phyloP scores from a whole-genome alignment of 176 grass and related monocot genomes.

The Rhipidocladum racemiflorum region DNA sequence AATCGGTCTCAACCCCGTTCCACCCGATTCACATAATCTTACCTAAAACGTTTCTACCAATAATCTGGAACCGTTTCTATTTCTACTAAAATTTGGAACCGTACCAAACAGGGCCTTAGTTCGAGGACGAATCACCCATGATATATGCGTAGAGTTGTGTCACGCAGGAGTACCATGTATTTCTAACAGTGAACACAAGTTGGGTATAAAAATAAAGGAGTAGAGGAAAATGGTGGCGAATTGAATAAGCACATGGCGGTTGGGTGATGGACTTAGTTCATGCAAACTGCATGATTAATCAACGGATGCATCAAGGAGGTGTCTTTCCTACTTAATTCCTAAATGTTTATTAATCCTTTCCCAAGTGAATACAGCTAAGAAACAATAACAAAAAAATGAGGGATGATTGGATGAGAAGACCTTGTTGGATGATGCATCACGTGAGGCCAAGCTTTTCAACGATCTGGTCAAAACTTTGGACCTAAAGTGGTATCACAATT shows the following conservation, averaged over 20 bases:
- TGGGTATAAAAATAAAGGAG: not conserved
- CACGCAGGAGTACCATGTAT: not conserved
- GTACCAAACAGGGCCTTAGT: no score
- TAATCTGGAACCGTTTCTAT: no score
- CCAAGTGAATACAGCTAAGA: conserved; percentile 38
- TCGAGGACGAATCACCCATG: not conserved
- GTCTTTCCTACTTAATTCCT: conserved; percentile 54
- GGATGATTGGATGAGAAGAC: conserved; percentile 24
- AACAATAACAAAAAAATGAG: not conserved
- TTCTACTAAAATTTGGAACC: no score
- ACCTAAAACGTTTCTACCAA: no score
- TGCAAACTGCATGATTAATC: conserved; percentile 44
- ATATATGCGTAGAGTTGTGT: not conserved
- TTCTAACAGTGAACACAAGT: conserved; percentile 7
- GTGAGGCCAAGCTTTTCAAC: conserved; percentile 53
- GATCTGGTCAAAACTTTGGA: conserved; percentile 56
- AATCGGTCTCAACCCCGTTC: no score
- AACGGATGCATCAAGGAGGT: conserved; percentile 44
- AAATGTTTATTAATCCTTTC: conserved; percentile 5
- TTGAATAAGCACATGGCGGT: conserved; percentile 33
- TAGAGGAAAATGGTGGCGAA: conserved; percentile 3
- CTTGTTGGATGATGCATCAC: conserved; percentile 31
- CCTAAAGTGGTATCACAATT: conserved; percentile 28
- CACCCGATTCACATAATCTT: no score
- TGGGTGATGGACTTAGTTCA: conserved; percentile 37